Conservation (phyloP, 371 early-diverging fungal species). For the Sporodiniella umbellata region DNA sequence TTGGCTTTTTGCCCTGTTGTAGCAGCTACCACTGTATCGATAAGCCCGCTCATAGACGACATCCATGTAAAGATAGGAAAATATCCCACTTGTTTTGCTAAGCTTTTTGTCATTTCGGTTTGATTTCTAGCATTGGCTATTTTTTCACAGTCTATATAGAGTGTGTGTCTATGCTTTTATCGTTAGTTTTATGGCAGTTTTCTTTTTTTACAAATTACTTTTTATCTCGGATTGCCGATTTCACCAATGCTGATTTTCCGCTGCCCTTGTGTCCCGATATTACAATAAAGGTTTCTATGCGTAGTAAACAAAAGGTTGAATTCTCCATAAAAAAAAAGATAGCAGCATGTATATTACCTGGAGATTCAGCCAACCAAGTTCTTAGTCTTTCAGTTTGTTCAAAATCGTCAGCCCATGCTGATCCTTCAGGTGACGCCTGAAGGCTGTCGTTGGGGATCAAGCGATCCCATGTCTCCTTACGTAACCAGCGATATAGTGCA, state of each 20-base stretch:
- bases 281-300: constrained; percentile 57
- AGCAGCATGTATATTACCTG: constrained; percentile 44
- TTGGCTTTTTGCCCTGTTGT: constrained; percentile 86
- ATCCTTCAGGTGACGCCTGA: constrained; percentile 1
- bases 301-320: not conserved
- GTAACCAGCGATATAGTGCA: constrained; percentile 60
- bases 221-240: constrained; percentile 49
- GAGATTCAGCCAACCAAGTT: constrained; percentile 64
- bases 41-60: constrained; percentile 61
- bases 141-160: constrained; percentile 36
- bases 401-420: constrained; percentile 61
- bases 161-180: not conserved
- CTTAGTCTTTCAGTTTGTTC: constrained; percentile 57
- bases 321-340: no score
- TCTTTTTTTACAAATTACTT: constrained; percentile 22
- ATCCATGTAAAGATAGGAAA: constrained; percentile 82
- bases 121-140: constrained; percentile 73
- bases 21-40: constrained; percentile 79
- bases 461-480: constrained; percentile 58
- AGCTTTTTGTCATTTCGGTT: constrained; percentile 57
- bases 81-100: constrained; percentile 79
- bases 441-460: constrained; percentile 14
- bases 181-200: not conserved
- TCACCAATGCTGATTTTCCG: constrained; percentile 58
- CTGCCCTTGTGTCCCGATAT: constrained; percentile 60